Evolutionary conservation across 164 flowering plant species (phyloP), one percentile per base, ranked within the genome.

Genomic region (Nymphaea thermarum): DNA sequence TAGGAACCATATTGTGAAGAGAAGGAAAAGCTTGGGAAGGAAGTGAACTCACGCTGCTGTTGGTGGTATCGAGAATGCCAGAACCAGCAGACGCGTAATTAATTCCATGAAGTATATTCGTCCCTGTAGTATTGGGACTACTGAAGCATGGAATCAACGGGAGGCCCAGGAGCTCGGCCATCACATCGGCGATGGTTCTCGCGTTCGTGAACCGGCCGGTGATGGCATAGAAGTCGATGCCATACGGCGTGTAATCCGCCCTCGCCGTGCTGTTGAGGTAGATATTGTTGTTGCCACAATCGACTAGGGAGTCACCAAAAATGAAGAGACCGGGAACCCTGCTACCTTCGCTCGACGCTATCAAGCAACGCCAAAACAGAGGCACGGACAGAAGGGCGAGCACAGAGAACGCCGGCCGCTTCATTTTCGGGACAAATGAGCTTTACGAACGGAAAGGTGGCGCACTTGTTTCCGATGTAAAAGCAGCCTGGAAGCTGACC

Each of bases 11-110:
- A 45, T 0, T 5, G 10, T 10, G 10, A 10, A 45, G 53, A 45
- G 53, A 45, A 10, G 10, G 53, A 45, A 45, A 2, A 47, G 12
- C 7, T 6, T 14, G 2, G 55, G 7, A 47, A 47, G 12, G 7
- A 47, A 47, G 11, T 51, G 14, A 51, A 51, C 57, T 51, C 14
- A 51, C 57, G 14, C 12, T 15, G 14, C 8, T 15, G 55, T 87
- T 86, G 5, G 94, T 88, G 11, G 75, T 75, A 60, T 88, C 84
- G 2, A 85, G 78, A 7, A 85, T 86, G 0, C 94, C 94, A 4
- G 90, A 86, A 18, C 79, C 88, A 62, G 84, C 94, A 5, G 90
- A 83, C 4, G 94, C 94, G 65, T 60, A 84, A 71, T 85, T 77
- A 18, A 85, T 89, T 10, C 94, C 94, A 68, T 74, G 77, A 55